Evolutionary conservation across 2,329 filamentous ascomycete genomes (phyloP).

Genomic region (Neonectria hederae): DNA sequence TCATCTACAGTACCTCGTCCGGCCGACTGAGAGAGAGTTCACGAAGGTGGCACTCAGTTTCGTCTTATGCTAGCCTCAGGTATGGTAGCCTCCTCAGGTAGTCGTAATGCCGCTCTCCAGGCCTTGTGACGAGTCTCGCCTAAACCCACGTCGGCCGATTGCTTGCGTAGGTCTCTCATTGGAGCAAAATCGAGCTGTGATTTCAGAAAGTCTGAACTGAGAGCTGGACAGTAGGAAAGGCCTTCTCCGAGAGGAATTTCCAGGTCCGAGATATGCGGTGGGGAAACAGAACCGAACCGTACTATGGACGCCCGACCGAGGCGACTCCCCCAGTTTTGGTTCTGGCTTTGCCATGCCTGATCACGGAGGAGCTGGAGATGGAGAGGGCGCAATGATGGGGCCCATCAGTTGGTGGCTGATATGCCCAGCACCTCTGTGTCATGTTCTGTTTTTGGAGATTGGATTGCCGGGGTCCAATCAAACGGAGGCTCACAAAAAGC

Average conservation of each 20-base stretch:
- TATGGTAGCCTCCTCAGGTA: too few relatives aligned
- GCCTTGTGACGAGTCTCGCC: background rate
- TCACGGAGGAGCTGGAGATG: background rate
- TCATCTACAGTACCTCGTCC: conserved; percentile 15
- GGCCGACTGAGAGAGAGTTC: conserved; percentile 1
- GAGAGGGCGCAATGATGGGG: background rate
- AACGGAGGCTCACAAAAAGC: conserved; percentile 32
- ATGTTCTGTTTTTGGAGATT: conserved; percentile 27
- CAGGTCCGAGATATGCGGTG: background rate
- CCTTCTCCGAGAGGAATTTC: background rate
- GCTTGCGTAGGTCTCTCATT: background rate
- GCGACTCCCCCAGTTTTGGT: background rate
- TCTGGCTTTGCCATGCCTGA: background rate
- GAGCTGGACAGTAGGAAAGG: background rate
- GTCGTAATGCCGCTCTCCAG: background rate
- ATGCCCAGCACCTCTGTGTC: background rate
- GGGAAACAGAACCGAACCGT: background rate
- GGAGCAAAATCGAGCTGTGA: background rate
- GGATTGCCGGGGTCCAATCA: conserved; percentile 34
- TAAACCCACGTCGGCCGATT: background rate
- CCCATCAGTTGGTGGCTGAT: background rate
- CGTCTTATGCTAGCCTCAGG: background rate
- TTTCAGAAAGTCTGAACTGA: background rate
- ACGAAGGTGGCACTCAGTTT: conserved; percentile 2
- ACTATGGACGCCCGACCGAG: background rate